Percentiles rank a stretch among this genome's conserved stretches.
phyloP scores from a whole-genome alignment of 2,329 filamentous ascomycete genomes.

The Penicillium concentricum region DNA sequence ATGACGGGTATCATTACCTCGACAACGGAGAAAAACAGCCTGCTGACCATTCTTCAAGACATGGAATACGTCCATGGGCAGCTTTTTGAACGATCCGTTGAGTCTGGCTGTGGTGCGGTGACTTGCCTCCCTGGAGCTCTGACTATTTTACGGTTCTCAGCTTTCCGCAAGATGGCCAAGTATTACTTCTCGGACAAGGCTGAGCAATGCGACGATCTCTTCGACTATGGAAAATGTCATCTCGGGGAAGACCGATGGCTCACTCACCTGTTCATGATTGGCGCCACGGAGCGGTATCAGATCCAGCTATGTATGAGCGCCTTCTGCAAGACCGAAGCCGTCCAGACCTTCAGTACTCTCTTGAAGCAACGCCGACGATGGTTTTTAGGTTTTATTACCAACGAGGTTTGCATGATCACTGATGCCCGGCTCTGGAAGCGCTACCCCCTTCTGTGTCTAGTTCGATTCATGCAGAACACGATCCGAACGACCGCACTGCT shows the following conservation, averaged over 20 bases:
- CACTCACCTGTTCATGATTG: constrained; percentile 98
- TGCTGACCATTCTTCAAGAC: constrained; percentile 91
- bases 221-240: constrained; percentile 95
- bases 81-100: constrained; percentile 90
- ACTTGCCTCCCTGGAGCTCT: constrained; percentile 94
- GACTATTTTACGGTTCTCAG: constrained; percentile 92
- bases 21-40: constrained; percentile 80
- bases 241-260: constrained; percentile 95
- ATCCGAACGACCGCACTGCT: constrained; percentile 90
- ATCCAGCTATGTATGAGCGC: constrained; percentile 97
- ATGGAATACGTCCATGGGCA: constrained; percentile 99
- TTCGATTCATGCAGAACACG: constrained; percentile 93
- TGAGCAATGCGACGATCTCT: constrained; percentile 91
- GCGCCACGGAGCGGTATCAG: constrained; percentile 86
- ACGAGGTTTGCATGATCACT: constrained; percentile 97
- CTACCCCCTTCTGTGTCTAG: constrained; percentile 80
- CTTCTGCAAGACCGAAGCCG: constrained; percentile 97
- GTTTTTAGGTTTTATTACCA: constrained; percentile 97
- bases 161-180: constrained; percentile 93
- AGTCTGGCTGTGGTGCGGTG: constrained; percentile 89
- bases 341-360: constrained; percentile 80
- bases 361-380: constrained; percentile 93
- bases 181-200: constrained; percentile 98
- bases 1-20: constrained; percentile 98
- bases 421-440: constrained; percentile 87